A percentile compares a stretch with the other conserved stretches of the same genome.
Evolutionary conservation across 2,329 filamentous ascomycete species (phyloP).

Genomic region (Aspergillus latus): DNA sequence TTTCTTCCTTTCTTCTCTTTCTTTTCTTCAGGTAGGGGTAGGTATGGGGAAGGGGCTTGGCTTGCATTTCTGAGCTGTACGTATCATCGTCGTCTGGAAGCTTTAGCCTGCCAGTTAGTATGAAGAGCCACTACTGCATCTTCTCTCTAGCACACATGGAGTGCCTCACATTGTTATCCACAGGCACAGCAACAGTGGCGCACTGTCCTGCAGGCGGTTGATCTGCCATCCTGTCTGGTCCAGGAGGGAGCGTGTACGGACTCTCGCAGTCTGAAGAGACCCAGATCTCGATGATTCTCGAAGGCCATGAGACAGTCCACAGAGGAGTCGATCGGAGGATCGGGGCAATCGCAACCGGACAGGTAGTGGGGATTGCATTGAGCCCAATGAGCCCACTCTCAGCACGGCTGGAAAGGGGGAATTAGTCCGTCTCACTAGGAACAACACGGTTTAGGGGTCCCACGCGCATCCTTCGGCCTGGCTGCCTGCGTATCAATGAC

Average conservation of each 20-base stretch:
- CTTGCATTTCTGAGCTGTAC: conserved; percentile 2
- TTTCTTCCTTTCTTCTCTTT: no score
- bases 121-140: not conserved
- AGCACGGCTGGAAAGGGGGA: not conserved
- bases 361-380: no score
- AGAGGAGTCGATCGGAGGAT: no score
- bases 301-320: no score
- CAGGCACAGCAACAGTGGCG: not conserved
- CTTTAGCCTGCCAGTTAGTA: not conserved
- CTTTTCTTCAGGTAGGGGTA: no score
- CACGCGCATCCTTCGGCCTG: no score
- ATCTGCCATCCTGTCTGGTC: not conserved
- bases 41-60: no score
- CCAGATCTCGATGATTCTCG: no score
- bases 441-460: not conserved
- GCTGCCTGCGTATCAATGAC: not conserved
- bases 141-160: not conserved
- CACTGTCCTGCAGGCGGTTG: not conserved
- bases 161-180: not conserved
- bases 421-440: not conserved
- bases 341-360: no score
- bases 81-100: not conserved
- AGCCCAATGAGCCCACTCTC: no score
- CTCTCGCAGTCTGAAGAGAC: no score
- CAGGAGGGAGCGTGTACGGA: no score